Evolutionary conservation across 495 filamentous ascomycete genomes (phyloP).

Genomic region (Podospora pseudocomata): DNA sequence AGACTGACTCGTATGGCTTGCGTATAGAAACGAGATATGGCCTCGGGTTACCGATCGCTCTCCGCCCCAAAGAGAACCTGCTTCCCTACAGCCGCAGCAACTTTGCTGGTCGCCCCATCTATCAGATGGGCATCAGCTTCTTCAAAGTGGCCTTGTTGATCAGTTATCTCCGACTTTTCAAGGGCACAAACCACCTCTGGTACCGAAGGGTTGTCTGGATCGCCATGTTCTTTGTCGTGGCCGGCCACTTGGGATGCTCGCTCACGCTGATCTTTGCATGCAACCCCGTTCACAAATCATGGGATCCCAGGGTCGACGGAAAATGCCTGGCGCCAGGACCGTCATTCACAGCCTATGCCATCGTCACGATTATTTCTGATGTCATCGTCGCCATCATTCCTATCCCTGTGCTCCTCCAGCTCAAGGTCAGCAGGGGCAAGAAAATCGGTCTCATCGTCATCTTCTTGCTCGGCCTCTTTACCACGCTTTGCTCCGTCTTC

Average conservation of each 20-base stretch:
- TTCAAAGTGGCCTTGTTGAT: slow-evolving; percentile 60
- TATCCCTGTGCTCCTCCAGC: slow-evolving; percentile 49
- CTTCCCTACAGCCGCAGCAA: slow-evolving; percentile 48
- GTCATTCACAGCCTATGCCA: slow-evolving; percentile 52
- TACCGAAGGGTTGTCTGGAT: slow-evolving; percentile 49
- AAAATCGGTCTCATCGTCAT: slow-evolving; percentile 53
- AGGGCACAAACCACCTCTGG: slow-evolving; percentile 42
- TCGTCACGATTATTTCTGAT: slow-evolving; percentile 52
- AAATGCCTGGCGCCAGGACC: slow-evolving; percentile 49
- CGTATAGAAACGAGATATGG: slow-evolving; percentile 50
- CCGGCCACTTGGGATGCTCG: slow-evolving; percentile 49
- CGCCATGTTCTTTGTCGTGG: slow-evolving; percentile 41
- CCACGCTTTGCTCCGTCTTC: slow-evolving; percentile 54
- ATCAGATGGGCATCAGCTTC: slow-evolving; percentile 55
- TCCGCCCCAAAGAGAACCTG: slow-evolving; percentile 41
- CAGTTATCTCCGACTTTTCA: slow-evolving; percentile 53
- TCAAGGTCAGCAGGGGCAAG: slow-evolving; percentile 50
- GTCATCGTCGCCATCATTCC: slow-evolving; percentile 52
- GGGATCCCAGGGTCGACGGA: slow-evolving; percentile 39
- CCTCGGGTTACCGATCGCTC: slow-evolving; percentile 43
- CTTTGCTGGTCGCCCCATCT: slow-evolving; percentile 56
- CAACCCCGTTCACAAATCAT: slow-evolving; percentile 49
- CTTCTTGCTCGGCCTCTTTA: slow-evolving; percentile 57
- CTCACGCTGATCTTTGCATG: slow-evolving; percentile 53
- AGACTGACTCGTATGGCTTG: slow-evolving; percentile 2